phyloP scores from a whole-genome alignment of 139 green algal genomes.

The Eudorina sp. region DNA sequence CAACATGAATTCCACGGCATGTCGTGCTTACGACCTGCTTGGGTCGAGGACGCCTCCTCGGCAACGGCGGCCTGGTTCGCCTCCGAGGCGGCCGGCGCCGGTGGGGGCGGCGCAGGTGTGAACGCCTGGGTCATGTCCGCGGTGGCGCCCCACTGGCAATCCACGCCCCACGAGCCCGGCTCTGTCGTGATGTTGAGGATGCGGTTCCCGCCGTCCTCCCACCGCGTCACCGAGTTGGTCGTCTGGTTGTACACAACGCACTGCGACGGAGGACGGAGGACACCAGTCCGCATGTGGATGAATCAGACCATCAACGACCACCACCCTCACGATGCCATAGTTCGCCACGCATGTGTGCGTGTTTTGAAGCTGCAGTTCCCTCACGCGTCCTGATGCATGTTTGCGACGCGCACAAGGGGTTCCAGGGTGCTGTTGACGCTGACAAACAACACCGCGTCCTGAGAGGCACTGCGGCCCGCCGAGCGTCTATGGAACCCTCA shows the following conservation, averaged over 20 bases:
- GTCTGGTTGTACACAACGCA: slow-evolving; percentile 17
- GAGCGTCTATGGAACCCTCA: not conserved
- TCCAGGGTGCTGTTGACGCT: too few species aligned
- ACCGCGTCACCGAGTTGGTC: not conserved
- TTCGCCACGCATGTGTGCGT: too few species aligned
- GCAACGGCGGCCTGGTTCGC: not conserved
- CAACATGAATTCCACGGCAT: too few species aligned
- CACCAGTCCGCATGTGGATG: too few species aligned
- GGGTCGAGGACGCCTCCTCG: not conserved
- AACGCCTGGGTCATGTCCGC: slow-evolving; percentile 18
- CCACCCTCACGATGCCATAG: too few species aligned
- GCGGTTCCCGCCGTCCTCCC: slow-evolving; percentile 47
- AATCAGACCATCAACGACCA: too few species aligned
- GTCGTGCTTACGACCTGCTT: too few species aligned
- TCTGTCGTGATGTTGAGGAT: slow-evolving; percentile 5
- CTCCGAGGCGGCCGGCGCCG: not conserved
- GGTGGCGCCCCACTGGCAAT: slow-evolving; percentile 28
- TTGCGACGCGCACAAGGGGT: too few species aligned
- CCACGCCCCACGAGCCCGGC: not conserved
- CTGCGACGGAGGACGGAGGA: not conserved
- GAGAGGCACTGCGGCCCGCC: too few species aligned
- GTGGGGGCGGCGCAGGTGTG: not conserved
- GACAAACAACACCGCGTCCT: too few species aligned
- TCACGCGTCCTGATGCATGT: too few species aligned
- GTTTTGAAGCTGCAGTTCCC: too few species aligned